Conservation (phyloP, 148 eudicot species). For the Simmondsia chinensis region DNA sequence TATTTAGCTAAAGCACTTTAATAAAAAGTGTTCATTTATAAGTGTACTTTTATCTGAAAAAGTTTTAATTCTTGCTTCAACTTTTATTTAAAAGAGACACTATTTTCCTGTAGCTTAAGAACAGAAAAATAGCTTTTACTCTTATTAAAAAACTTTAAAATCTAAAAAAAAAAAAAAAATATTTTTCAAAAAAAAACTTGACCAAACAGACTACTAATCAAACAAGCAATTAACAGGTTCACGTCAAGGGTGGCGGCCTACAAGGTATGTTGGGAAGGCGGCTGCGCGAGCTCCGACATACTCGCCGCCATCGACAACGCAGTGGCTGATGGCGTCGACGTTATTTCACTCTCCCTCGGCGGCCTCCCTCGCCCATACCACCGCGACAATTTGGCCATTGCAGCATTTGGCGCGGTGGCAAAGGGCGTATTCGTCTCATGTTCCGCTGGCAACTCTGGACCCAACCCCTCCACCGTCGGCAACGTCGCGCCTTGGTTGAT, state of each 20-base stretch:
- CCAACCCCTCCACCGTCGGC: slow-evolving; percentile 42
- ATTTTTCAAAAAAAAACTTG: too few species aligned
- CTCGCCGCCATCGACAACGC: slow-evolving; percentile 68
- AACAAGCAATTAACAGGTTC: slow-evolving; percentile 11
- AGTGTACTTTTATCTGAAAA: too few species aligned
- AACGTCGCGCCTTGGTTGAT: slow-evolving; percentile 72
- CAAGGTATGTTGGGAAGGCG: slow-evolving; percentile 49
- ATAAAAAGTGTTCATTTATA: too few species aligned
- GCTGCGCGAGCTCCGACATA: slow-evolving; percentile 62
- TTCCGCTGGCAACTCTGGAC: slow-evolving; percentile 81
- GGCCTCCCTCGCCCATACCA: slow-evolving; percentile 51
- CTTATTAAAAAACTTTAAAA: too few species aligned
- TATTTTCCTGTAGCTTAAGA: too few species aligned
- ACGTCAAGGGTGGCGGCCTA: slow-evolving; percentile 69
- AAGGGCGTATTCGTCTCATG: slow-evolving; percentile 55
- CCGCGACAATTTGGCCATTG: slow-evolving; percentile 50
- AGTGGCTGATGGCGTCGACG: slow-evolving; percentile 51
- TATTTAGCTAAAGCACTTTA: too few species aligned
- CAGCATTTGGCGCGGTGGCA: slow-evolving; percentile 45
- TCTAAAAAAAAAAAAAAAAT: too few species aligned
- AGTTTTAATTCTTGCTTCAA: too few species aligned
- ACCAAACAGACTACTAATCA: too few species aligned
- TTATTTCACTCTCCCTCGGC: slow-evolving; percentile 64
- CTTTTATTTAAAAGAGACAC: too few species aligned
- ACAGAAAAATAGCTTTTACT: too few species aligned